Base-by-base conservation (phyloP, 2,329 filamentous ascomycete species). In the Cadophora luteo-olivacea region DNA sequence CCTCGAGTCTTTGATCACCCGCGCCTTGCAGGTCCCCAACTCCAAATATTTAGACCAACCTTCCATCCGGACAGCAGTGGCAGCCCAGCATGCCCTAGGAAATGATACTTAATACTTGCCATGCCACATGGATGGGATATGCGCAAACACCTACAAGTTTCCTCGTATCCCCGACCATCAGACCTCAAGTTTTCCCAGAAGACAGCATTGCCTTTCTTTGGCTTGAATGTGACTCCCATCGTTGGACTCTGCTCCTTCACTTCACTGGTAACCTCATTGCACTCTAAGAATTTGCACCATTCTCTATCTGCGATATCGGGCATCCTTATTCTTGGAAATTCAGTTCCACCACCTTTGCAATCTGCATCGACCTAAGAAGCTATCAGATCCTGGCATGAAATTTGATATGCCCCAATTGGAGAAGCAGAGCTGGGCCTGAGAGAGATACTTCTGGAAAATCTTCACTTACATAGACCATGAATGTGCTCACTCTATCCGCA, bases 11-110 rank as follows among this genome's bases (percentile, higher is more conserved):
- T 14, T n/a, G 16, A 36, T 55, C 55, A 74, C 22, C 54, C 61
- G 62, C 70, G 70, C 63, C 72, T 64, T n/a, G 70, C 68, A 52
- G 70, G 64, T 38, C 75, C 77, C 86, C 86, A 89, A 77, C 84
- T 88, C 87, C 87, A 90, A 69, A 90, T 87, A 78, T 90, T 89
- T 78, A 89, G 77, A 0, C 87, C 87, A 67, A 89, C 82, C 79
- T 90, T 89, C 48, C 79, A 81, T 1, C 87, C 87, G 51, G 77
- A 80, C 61, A 78, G 77, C 0, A 90, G 87, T 9, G 87, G 86
- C 74, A 88, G 79, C 5, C 86, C 87, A 54, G 86, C 86, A 81
- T 90, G 87, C 81, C 87, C 45, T 48, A 22, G 3, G 12, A 48
- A 4, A 22, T n/a, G 4, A 45, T 3, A 45, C 4, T 48, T 19